Percentiles rank a stretch among this genome's conserved stretches.
phyloP scores from a whole-genome alignment of 139 green algal genomes.

The Microglena sp. region DNA sequence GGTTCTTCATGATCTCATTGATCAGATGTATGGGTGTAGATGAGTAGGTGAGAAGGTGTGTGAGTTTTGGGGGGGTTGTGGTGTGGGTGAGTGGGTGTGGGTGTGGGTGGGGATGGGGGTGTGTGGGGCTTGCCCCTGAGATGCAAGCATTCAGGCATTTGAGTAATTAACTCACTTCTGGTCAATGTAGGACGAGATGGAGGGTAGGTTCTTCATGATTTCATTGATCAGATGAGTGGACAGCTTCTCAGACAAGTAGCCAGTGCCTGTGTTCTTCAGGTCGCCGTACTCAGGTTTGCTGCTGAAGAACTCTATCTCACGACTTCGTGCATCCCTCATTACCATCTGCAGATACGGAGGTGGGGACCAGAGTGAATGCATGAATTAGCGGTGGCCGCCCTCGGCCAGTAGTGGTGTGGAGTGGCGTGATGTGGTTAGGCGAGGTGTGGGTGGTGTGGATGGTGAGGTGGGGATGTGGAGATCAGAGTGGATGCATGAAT shows the following conservation, averaged over 20 bases:
- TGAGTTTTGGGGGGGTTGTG: too few relatives aligned
- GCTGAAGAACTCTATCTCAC: slow-evolving; percentile 78
- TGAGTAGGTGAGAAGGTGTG: too few relatives aligned
- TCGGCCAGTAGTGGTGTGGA: too few relatives aligned
- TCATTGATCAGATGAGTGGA: slow-evolving; percentile 62
- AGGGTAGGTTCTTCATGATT: slow-evolving; percentile 46
- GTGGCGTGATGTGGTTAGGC: too few relatives aligned
- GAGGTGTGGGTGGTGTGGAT: too few relatives aligned
- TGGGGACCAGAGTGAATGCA: neutral
- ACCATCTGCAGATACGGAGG: slow-evolving; percentile 35
- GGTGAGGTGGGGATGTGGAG: too few relatives aligned
- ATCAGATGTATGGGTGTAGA: slow-evolving; percentile 4
- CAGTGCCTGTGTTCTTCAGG: slow-evolving; percentile 52
- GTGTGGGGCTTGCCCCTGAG: too few relatives aligned
- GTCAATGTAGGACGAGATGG: slow-evolving; percentile 10
- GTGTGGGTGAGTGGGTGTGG: too few relatives aligned
- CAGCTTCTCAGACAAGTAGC: slow-evolving; percentile 68
- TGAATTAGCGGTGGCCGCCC: too few relatives aligned
- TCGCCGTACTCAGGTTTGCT: slow-evolving; percentile 28
- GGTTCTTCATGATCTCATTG: slow-evolving; percentile 10
- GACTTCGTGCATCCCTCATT: slow-evolving; percentile 54
- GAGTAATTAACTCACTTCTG: slow-evolving; percentile 12
- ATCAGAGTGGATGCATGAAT: too few relatives aligned
- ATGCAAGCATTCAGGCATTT: too few relatives aligned
- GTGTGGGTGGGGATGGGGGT: too few relatives aligned